Conservation (phyloP, 1,284 basidiomycete species). For the Ustilago curta region DNA sequence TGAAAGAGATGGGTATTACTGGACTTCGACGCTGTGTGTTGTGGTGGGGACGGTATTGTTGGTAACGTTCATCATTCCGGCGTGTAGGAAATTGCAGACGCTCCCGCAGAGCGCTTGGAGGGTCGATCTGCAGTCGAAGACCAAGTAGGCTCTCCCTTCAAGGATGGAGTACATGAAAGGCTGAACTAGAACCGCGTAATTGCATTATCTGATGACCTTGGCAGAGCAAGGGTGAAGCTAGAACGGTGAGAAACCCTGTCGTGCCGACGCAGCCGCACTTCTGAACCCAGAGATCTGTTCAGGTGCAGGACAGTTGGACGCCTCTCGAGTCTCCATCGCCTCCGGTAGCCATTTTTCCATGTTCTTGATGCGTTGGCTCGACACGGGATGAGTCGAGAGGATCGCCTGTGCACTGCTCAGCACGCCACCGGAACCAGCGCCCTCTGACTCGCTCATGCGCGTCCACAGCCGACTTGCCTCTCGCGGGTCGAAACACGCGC, state of each 20-base stretch:
- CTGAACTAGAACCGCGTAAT: neutral
- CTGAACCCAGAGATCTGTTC: constrained; percentile 30
- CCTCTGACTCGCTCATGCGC: constrained; percentile 52
- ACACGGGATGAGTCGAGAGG: constrained; percentile 60
- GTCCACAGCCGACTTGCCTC: constrained; percentile 72
- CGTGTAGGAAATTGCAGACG: constrained; percentile 82
- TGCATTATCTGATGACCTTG: neutral
- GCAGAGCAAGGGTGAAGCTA: constrained; percentile 2
- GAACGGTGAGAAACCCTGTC: constrained; percentile 17
- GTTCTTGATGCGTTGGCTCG: constrained; percentile 52
- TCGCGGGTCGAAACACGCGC: constrained; percentile 83
- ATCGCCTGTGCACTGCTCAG: constrained; percentile 42
- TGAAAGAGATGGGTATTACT: constrained; percentile 91
- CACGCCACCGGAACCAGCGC: constrained; percentile 17
- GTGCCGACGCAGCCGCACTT: constrained; percentile 8
- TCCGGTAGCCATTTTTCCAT: constrained; percentile 59
- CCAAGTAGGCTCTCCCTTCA: constrained; percentile 3
- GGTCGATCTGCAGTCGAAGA: constrained; percentile 38
- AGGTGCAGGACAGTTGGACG: constrained; percentile 30
- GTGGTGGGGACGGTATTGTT: constrained; percentile 79
- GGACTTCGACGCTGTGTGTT: constrained; percentile 83
- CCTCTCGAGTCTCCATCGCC: constrained; percentile 24
- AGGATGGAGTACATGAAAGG: neutral
- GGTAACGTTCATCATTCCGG: constrained; percentile 83
- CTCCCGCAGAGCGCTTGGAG: constrained; percentile 61